phyloP scores from a whole-genome alignment of 108 stramenopile genomes.

The Nitzschia sp. region DNA sequence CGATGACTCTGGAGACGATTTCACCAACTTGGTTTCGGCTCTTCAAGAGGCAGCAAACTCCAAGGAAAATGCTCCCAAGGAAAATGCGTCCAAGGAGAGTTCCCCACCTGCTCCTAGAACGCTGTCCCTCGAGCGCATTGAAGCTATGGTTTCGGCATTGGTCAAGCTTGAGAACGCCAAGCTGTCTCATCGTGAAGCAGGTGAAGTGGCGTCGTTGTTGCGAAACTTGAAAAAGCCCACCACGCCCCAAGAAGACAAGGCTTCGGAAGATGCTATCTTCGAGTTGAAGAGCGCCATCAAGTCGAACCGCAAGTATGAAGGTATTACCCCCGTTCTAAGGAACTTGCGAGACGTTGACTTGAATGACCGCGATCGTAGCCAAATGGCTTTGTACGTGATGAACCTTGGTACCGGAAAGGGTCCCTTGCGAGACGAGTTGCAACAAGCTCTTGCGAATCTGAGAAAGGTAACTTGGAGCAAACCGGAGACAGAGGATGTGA shows the following conservation, averaged over 20 bases:
- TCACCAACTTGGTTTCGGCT: neutral
- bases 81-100: neutral
- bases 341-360: neutral
- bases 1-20: neutral
- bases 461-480: neutral
- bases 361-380: constrained; percentile 7
- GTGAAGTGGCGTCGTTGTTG: neutral
- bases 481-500: constrained; percentile 9
- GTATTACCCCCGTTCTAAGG: neutral
- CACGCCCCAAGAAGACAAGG: constrained; percentile 3
- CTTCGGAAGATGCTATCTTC: constrained; percentile 11
- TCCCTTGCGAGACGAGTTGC: neutral
- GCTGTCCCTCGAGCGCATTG: neutral
- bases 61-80: neutral
- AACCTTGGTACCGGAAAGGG: constrained; percentile 3
- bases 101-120: neutral
- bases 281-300: neutral
- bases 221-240: constrained; percentile 5
- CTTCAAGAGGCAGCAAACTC: neutral
- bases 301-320: neutral
- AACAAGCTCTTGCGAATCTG: constrained; percentile 15
- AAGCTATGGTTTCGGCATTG: neutral
- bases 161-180: constrained; percentile 12
- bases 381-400: constrained; percentile 2
- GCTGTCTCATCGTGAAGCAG: constrained; percentile 5